Percentiles rank a stretch among this genome's conserved stretches.
These are phyloP conservation scores for Venturia carpophila DNA, from an alignment of 2,329 filamentous ascomycete species.

Conservation along the genomic window DNA sequence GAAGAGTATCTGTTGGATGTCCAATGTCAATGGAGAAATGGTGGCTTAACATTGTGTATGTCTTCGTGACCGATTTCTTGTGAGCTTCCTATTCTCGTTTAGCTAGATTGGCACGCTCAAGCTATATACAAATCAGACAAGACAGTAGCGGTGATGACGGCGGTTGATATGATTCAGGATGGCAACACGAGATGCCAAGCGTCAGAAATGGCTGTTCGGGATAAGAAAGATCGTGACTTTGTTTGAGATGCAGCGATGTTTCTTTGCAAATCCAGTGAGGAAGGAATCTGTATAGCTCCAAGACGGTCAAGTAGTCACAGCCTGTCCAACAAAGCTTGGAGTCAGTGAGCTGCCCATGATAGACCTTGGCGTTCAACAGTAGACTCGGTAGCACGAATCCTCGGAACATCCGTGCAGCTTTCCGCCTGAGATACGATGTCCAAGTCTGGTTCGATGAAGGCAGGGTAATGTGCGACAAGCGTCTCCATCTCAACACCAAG, in stretches of 20 bases:
- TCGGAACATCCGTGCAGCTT: too few relatives aligned
- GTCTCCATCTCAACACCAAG: not conserved
- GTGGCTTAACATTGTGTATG: not conserved
- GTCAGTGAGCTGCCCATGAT: not conserved
- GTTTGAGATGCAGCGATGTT: too few relatives aligned
- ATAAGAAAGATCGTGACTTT: too few relatives aligned
- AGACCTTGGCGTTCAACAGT: not conserved
- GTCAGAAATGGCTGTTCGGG: too few relatives aligned
- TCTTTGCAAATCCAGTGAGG: too few relatives aligned
- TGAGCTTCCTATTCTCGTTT: not conserved
- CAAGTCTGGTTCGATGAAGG: too few relatives aligned
- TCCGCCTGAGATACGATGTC: too few relatives aligned
- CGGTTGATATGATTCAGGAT: not conserved
- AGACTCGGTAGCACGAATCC: too few relatives aligned
- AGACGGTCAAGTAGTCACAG: not conserved
- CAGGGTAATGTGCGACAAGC: not conserved
- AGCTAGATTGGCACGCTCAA: not conserved
- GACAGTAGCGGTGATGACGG: not conserved
- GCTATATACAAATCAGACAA: not conserved
- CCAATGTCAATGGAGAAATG: too few relatives aligned
- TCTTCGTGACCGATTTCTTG: not conserved
- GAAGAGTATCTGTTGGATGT: not conserved
- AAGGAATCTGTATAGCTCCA: not conserved
- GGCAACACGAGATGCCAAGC: not conserved
- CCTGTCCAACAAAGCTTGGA: not conserved